These are phyloP conservation scores for Paxillus involutus DNA, from an alignment of 768 basidiomycete species.

Conservation along the genomic window DNA sequence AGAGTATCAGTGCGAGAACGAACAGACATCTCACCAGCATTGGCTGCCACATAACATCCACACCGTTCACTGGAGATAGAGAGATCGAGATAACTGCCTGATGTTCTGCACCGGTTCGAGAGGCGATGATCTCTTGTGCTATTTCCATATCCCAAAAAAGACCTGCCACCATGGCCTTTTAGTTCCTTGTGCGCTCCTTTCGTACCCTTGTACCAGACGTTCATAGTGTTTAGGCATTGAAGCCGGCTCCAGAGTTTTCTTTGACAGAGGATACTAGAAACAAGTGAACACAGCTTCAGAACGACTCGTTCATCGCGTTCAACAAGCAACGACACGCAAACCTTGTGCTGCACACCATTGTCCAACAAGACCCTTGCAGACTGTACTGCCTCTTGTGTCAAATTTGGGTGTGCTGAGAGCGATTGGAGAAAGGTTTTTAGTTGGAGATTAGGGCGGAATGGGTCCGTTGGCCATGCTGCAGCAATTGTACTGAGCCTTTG, in stretches of 20 bases:
- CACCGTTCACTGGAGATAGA: not conserved
- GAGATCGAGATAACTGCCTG: not conserved
- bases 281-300: conserved; percentile 15
- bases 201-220: conserved; percentile 69
- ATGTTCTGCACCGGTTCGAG: not conserved
- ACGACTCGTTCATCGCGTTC: conserved; percentile 1
- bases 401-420: conserved; percentile 64
- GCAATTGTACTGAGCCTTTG: conserved; percentile 57
- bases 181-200: conserved; percentile 76
- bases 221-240: conserved; percentile 75
- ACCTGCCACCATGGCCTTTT: conserved; percentile 82
- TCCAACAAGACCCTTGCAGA: conserved; percentile 56
- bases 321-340: conserved; percentile 23
- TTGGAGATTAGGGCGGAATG: conserved; percentile 77
- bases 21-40: not conserved
- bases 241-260: conserved; percentile 62
- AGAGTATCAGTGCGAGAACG: not conserved
- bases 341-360: conserved; percentile 60
- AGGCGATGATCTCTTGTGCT: not conserved
- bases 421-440: conserved; percentile 63
- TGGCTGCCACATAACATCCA: not conserved
- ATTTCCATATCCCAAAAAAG: conserved; percentile 71
- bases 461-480: conserved; percentile 65
- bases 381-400: conserved; percentile 59
- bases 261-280: conserved; percentile 63